Base-by-base conservation (phyloP, 768 basidiomycete species). In the Mycena chlorophos region DNA sequence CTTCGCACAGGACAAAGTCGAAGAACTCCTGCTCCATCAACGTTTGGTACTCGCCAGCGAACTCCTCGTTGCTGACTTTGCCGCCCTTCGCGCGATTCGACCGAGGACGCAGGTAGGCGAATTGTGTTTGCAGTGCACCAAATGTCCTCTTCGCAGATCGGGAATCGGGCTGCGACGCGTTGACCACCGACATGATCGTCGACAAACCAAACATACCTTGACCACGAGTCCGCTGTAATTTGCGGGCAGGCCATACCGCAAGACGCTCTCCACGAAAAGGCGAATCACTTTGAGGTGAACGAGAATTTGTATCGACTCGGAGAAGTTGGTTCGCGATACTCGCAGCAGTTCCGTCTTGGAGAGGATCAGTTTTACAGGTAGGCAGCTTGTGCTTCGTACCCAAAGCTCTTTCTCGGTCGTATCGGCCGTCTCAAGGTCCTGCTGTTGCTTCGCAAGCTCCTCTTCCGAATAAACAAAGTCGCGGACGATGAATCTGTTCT, bases 21-120 rank as follows among this genome's bases (percentile, higher is more conserved):
- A 89, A 94, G 69, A 89, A 91, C 70, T 99, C 96, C 69, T 95
- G 90, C 67, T 99, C 97, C 79, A 99, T 83, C 31, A 99, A 74
- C 13, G 84, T 82, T 69, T 94, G 91, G 69, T 90, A 99, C 71
- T 99, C 96, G 60, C 94, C 96, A 14, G 83, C 79, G 53, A 92
- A 87, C 25, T 94, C 91, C 4, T 88, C 86, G 40, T 73, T 75
- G 5, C 70, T 73, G 1, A 71, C 73, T 8, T 64, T 65, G 22
- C 75, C 69, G 50, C 69, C 69, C 65, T 82, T 80, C 17, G 73
- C 74, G 12, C 75, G 71, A 56, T 82, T 84, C 1, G 85, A 86
- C 39, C 83, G 84, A n/a, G 88, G 82, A 13, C 83, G 76, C 42
- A 95, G 87, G 69, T 94, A 95, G 6, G 82, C 69, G 68, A 96